A percentile compares a stretch with the other conserved stretches of the same genome.
Conservation (phyloP, 345 rosid genomes). For the Salix dunnii region DNA sequence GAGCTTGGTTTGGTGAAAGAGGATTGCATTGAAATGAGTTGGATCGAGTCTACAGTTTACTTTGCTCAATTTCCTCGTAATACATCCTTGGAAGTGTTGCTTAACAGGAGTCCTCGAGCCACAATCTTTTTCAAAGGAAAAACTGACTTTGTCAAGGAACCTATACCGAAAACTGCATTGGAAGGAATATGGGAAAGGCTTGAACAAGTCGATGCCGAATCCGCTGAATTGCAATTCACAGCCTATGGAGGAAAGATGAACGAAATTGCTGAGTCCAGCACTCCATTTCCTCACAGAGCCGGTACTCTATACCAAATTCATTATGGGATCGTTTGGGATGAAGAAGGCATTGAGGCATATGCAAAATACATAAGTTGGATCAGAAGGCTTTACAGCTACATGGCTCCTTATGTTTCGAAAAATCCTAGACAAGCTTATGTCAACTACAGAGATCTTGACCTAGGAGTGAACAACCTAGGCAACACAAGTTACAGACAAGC, state of each 20-base stretch:
- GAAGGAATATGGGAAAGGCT: slow-evolving; percentile 1
- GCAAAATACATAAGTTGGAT: slow-evolving; percentile 8
- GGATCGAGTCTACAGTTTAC: background rate
- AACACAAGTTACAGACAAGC: slow-evolving; percentile 6
- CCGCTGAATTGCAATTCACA: background rate
- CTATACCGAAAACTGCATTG: background rate
- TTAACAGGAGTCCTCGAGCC: background rate
- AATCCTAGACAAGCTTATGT: slow-evolving; percentile 1
- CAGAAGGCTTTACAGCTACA: slow-evolving; percentile 4
- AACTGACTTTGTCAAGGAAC: background rate
- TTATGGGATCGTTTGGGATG: slow-evolving; percentile 3
- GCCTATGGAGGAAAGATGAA: slow-evolving; percentile 20
- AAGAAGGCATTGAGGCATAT: background rate
- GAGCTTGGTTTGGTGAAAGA: background rate
- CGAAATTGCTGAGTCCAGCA: slow-evolving; percentile 8
- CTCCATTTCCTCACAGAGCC: slow-evolving; percentile 1
- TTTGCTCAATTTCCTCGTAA: background rate
- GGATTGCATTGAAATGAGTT: slow-evolving; percentile 6
- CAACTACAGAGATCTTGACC: slow-evolving; percentile 6
- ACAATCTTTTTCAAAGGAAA: background rate
- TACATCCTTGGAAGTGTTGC: background rate
- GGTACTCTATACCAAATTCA: background rate
- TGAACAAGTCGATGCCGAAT: background rate
- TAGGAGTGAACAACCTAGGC: background rate
- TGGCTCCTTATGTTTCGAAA: background rate